Percentiles rank a stretch among this genome's conserved stretches.
phyloP scores from a whole-genome alignment of 345 rosid genomes.

The Arabidopsis arenosa region DNA sequence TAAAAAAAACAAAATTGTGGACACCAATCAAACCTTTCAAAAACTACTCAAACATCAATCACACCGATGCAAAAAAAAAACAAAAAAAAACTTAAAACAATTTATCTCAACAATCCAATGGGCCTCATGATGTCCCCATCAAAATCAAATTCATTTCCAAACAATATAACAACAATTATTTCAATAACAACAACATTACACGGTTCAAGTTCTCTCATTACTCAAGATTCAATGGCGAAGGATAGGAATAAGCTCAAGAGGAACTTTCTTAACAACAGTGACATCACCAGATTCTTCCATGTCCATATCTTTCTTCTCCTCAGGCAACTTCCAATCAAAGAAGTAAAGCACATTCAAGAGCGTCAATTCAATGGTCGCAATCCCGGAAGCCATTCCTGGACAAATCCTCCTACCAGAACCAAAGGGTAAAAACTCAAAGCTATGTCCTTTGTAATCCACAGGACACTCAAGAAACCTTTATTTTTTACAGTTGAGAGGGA shows the following conservation, averaged over 20 bases:
- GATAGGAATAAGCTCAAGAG: constrained; percentile 32
- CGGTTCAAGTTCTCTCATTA: neutral
- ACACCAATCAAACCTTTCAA: too few relatives aligned
- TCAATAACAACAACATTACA: neutral
- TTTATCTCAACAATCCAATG: neutral
- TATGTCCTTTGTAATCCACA: neutral
- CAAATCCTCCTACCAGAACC: neutral
- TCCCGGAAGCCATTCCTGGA: neutral
- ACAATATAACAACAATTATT: too few relatives aligned
- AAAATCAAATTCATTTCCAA: too few relatives aligned
- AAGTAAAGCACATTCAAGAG: neutral
- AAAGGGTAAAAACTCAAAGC: neutral
- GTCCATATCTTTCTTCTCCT: constrained; percentile 13
- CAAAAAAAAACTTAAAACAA: too few relatives aligned
- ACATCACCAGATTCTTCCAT: constrained; percentile 31
- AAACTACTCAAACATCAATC: too few relatives aligned
- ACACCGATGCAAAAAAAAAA: too few relatives aligned
- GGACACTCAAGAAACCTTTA: neutral
- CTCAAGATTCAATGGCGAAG: constrained; percentile 8
- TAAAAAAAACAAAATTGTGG: too few relatives aligned
- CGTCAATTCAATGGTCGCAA: neutral
- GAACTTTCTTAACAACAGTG: constrained; percentile 23
- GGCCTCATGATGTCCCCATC: neutral
- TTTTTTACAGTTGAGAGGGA: too few relatives aligned
- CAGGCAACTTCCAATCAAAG: neutral